These are phyloP conservation scores for Zoysia matrella DNA, from an alignment of 202 grass and related monocot genomes.

Conservation along the genomic window DNA sequence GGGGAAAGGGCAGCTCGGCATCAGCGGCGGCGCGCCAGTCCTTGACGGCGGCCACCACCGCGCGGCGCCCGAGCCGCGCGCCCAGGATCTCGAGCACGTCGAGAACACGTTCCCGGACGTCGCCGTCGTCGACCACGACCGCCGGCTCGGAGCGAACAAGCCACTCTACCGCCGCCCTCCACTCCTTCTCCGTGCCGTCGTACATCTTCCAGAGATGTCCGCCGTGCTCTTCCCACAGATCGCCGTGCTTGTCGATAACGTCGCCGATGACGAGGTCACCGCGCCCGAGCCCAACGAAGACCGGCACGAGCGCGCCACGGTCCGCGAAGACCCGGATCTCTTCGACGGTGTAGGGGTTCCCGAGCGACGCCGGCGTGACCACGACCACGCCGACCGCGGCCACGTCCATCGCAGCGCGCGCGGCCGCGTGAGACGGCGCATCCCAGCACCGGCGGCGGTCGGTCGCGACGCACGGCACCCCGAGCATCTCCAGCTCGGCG, in stretches of 20 bases:
- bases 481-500: conserved; percentile 63
- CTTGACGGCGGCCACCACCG: conserved; percentile 33
- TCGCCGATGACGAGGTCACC: conserved; percentile 37
- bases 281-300: conserved; percentile 50
- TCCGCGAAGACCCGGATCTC: conserved; percentile 53
- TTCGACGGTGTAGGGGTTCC: conserved; percentile 51
- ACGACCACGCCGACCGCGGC: conserved; percentile 45
- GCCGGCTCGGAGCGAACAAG: conserved; percentile 30
- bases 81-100: conserved; percentile 50
- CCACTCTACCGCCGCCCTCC: conserved; percentile 45
- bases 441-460: conserved; percentile 15
- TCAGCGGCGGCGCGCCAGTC: conserved; percentile 38
- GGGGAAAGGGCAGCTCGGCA: conserved; percentile 52
- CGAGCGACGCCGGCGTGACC: conserved; percentile 44
- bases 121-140: conserved; percentile 27
- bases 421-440: conserved; percentile 29
- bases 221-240: conserved; percentile 52
- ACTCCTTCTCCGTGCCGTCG: conserved; percentile 45
- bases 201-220: conserved; percentile 53
- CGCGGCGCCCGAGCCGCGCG: conserved; percentile 42
- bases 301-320: conserved; percentile 45
- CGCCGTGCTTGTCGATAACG: conserved; percentile 40
- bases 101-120: conserved; percentile 43
- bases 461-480: conserved; percentile 41
- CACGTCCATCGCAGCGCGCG: conserved; percentile 49